Conservation (phyloP, 768 basidiomycete genomes). For the Trametes sanguinea region DNA sequence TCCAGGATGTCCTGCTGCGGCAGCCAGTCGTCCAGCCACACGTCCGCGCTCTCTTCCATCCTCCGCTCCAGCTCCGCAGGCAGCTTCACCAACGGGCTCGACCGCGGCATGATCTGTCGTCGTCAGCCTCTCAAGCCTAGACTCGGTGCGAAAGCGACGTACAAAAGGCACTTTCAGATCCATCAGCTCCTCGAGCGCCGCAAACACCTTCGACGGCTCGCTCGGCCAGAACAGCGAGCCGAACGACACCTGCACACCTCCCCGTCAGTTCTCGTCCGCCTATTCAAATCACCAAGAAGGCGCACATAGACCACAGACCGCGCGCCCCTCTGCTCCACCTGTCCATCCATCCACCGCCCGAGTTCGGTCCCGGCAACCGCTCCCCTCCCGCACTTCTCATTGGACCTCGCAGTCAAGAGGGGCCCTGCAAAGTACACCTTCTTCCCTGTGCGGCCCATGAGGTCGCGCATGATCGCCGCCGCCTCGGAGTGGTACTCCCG, state of each 20-base stretch:
- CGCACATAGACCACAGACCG: conserved; percentile 25
- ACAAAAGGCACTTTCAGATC: conserved; percentile 1
- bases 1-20: conserved; percentile 12
- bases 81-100: neutral
- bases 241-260: conserved; percentile 2
- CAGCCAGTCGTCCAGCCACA: neutral
- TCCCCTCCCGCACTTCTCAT: neutral
- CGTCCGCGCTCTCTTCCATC: neutral
- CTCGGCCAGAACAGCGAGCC: conserved; percentile 7
- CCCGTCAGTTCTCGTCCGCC: neutral
- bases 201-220: conserved; percentile 5
- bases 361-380: conserved; percentile 3
- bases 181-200: conserved; percentile 1
- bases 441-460: neutral
- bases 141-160: neutral
- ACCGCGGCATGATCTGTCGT: neutral
- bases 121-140: neutral
- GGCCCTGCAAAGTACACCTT: neutral
- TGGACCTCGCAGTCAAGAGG: neutral
- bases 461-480: neutral
- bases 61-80: neutral
- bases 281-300: neutral
- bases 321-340: conserved; percentile 15
- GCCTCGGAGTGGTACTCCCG: neutral
- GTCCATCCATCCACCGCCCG: conserved; percentile 18